These are phyloP conservation scores for Oryza rufipogon DNA, from an alignment of 176 grass and related monocot species.

Conservation along the genomic window DNA sequence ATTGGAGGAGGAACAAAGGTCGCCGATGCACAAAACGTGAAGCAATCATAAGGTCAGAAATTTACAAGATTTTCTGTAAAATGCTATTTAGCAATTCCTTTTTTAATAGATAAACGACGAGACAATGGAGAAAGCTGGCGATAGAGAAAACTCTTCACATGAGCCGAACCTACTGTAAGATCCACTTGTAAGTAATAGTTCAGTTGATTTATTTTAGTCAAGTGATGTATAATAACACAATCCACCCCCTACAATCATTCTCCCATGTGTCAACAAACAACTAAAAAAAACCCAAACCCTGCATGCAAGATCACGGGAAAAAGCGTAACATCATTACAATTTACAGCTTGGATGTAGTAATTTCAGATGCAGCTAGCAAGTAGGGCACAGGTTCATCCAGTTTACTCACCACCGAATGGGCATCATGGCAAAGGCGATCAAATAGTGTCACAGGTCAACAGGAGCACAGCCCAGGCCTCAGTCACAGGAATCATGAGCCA, in stretches of 20 bases:
- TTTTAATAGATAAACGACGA: neutral
- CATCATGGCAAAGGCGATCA: conserved; percentile 31
- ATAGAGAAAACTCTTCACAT: neutral
- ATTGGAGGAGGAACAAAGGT: too few species aligned
- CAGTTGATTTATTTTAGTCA: neutral
- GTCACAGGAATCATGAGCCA: conserved; percentile 35
- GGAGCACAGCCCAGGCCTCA: neutral
- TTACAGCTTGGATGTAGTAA: conserved; percentile 10
- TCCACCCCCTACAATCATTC: neutral
- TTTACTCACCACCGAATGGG: neutral
- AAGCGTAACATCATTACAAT: neutral
- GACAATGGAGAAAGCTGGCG: neutral
- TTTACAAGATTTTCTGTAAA: too few species aligned
- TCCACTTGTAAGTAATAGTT: neutral
- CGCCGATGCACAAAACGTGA: too few species aligned
- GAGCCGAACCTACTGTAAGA: neutral
- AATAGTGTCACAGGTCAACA: conserved; percentile 24
- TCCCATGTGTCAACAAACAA: neutral
- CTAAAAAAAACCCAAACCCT: neutral
- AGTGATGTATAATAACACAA: neutral
- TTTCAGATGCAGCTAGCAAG: conserved; percentile 5
- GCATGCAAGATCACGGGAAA: conserved; percentile 16
- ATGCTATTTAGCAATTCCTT: too few species aligned
- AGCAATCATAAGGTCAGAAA: too few species aligned
- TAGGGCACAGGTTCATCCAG: neutral